Conservation (phyloP, 2,329 filamentous ascomycete genomes). For the Talaromyces sp. region DNA sequence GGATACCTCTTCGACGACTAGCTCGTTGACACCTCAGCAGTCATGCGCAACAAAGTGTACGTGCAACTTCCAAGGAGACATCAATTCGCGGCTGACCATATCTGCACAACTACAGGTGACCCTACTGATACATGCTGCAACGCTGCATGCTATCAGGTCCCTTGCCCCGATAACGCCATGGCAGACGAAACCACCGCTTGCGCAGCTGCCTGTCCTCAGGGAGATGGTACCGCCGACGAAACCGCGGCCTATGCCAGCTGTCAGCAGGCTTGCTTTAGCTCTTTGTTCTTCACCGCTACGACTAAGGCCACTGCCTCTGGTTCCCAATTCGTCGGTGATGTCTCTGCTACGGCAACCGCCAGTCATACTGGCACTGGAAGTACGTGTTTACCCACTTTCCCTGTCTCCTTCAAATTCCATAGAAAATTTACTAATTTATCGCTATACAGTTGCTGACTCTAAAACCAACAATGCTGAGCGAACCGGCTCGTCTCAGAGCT, state of each 20-base stretch:
- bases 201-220: slow-evolving; percentile 53
- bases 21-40: slow-evolving; percentile 32
- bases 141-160: slow-evolving; percentile 50
- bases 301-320: slow-evolving; percentile 19
- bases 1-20: slow-evolving; percentile 31
- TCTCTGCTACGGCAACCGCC: slow-evolving; percentile 7
- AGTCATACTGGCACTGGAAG: slow-evolving; percentile 1
- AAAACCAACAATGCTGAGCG: slow-evolving; percentile 16
- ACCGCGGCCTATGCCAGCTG: slow-evolving; percentile 48
- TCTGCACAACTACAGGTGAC: slow-evolving; percentile 31
- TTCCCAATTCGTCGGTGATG: slow-evolving; percentile 7
- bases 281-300: slow-evolving; percentile 44
- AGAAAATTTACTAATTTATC: neutral
- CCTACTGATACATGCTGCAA: slow-evolving; percentile 50
- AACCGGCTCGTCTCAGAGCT: slow-evolving; percentile 9
- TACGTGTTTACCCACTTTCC: neutral
- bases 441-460: slow-evolving; percentile 18
- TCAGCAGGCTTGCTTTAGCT: slow-evolving; percentile 49
- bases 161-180: slow-evolving; percentile 51
- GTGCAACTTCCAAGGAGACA: slow-evolving; percentile 11
- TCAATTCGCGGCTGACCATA: neutral
- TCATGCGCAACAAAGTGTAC: slow-evolving; percentile 39
- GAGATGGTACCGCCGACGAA: slow-evolving; percentile 46
- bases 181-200: slow-evolving; percentile 52
- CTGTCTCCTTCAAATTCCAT: neutral